These are phyloP conservation scores for Neophaeococcomyces aloes DNA, from an alignment of 2,329 filamentous ascomycete species.

Conservation along the genomic window DNA sequence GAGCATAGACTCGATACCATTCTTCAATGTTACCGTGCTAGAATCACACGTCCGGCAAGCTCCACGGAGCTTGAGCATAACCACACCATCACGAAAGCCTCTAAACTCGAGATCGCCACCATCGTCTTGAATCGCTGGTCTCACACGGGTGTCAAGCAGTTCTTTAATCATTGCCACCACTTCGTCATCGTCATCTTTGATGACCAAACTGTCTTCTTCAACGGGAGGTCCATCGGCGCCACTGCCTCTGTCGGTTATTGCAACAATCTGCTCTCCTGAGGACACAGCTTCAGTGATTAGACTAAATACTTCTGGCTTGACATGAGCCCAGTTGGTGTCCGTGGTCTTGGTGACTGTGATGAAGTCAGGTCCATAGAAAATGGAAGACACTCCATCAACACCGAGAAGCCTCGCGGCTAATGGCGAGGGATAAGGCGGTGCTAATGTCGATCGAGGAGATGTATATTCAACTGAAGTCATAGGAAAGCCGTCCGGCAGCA, in stretches of 20 bases:
- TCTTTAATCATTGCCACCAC: conserved; percentile 99
- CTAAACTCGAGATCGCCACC: conserved; percentile 94
- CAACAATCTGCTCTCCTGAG: conserved; percentile 71
- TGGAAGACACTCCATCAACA: conserved; percentile 84
- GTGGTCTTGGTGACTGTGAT: conserved; percentile 90
- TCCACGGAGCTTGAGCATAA: conserved; percentile 77
- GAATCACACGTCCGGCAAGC: conserved; percentile 94
- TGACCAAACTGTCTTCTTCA: conserved; percentile 60
- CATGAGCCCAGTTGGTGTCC: conserved; percentile 83
- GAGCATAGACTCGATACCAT: conserved; percentile 95
- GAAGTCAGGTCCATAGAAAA: conserved; percentile 92
- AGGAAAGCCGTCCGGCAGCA: conserved; percentile 64
- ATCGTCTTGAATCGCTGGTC: conserved; percentile 93
- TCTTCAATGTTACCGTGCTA: conserved; percentile 92
- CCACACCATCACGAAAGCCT: conserved; percentile 76
- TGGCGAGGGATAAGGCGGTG: conserved; percentile 80
- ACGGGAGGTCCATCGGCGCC: conserved; percentile 40
- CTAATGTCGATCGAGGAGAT: conserved; percentile 73
- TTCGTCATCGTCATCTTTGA: conserved; percentile 84
- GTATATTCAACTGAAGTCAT: conserved; percentile 86
- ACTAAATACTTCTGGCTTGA: conserved; percentile 90
- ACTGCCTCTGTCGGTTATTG: conserved; percentile 51
- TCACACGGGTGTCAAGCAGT: conserved; percentile 83
- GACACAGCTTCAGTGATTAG: conserved; percentile 89
- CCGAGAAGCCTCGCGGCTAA: conserved; percentile 84